phyloP scores from a whole-genome alignment of 2,329 filamentous ascomycete genomes.

The Neonectria faginata region DNA sequence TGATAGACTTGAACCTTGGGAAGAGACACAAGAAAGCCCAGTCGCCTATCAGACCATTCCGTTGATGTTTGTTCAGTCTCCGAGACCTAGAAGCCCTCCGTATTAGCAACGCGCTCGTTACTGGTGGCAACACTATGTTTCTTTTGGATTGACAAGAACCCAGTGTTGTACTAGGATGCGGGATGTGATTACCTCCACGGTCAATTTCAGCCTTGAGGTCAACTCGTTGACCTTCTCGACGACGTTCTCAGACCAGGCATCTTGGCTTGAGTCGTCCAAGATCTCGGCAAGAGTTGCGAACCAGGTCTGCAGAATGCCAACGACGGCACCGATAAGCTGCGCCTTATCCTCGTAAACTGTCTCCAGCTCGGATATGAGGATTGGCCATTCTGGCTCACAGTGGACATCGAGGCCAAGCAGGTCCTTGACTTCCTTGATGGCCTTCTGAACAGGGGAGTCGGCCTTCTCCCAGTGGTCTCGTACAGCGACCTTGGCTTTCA shows the following conservation, averaged over 20 bases:
- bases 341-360: conserved; percentile 54
- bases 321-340: conserved; percentile 52
- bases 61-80: conserved; percentile 48
- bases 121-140: no score
- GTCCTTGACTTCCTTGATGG: conserved; percentile 48
- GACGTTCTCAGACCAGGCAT: conserved; percentile 57
- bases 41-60: conserved; percentile 52
- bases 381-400: conserved; percentile 58
- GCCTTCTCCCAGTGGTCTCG: conserved; percentile 57
- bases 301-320: conserved; percentile 55
- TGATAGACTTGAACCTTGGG: conserved; percentile 49
- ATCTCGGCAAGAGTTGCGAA: conserved; percentile 53
- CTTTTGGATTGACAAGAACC: background rate
- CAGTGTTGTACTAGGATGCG: background rate
- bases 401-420: conserved; percentile 55
- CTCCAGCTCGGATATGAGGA: conserved; percentile 54
- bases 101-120: conserved; percentile 1
- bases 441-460: conserved; percentile 49
- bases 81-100: conserved; percentile 28
- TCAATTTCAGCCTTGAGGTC: conserved; percentile 47
- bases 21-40: conserved; percentile 54
- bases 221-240: conserved; percentile 50
- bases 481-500: conserved; percentile 57
- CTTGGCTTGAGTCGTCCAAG: conserved; percentile 55
- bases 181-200: conserved; percentile 50